Conservation (phyloP, 495 filamentous ascomycete species). For the Penicillium atrosanguineum region DNA sequence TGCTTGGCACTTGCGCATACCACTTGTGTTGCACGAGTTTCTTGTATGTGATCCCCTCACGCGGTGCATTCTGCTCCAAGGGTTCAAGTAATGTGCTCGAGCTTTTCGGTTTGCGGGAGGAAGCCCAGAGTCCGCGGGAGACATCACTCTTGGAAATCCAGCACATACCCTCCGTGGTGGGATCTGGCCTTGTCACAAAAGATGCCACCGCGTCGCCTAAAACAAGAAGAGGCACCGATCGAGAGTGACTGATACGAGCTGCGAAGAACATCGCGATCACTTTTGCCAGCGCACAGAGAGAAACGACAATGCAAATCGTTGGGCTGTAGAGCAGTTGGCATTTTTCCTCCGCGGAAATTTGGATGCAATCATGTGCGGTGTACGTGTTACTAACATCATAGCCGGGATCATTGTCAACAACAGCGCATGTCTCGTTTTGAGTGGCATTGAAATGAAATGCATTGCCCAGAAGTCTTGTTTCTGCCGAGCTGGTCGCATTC, state of each 20-base stretch:
- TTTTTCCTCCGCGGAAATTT: conserved; percentile 8
- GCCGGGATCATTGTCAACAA: too few species aligned
- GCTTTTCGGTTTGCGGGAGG: neutral
- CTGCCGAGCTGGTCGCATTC: too few species aligned
- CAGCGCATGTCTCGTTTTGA: too few species aligned
- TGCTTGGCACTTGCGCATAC: too few species aligned
- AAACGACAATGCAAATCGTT: conserved; percentile 39
- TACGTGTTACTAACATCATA: too few species aligned
- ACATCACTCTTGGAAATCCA: conserved; percentile 9
- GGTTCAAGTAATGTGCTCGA: neutral
- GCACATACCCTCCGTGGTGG: conserved; percentile 17
- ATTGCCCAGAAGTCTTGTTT: too few species aligned
- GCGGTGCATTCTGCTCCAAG: too few species aligned
- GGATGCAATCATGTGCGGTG: too few species aligned
- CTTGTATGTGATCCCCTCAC: too few species aligned
- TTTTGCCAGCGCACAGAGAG: conserved; percentile 39
- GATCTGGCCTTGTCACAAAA: conserved; percentile 21
- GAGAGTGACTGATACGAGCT: neutral
- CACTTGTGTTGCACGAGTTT: too few species aligned
- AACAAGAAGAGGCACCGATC: conserved; percentile 14
- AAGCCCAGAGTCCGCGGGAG: neutral
- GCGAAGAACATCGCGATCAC: conserved; percentile 32
- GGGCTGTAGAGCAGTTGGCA: conserved; percentile 49
- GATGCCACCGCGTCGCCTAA: conserved; percentile 28
- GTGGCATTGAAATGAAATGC: too few species aligned